Evolutionary conservation across 2,329 filamentous ascomycete genomes (phyloP).

Genomic region (Trichoderma gracile): DNA sequence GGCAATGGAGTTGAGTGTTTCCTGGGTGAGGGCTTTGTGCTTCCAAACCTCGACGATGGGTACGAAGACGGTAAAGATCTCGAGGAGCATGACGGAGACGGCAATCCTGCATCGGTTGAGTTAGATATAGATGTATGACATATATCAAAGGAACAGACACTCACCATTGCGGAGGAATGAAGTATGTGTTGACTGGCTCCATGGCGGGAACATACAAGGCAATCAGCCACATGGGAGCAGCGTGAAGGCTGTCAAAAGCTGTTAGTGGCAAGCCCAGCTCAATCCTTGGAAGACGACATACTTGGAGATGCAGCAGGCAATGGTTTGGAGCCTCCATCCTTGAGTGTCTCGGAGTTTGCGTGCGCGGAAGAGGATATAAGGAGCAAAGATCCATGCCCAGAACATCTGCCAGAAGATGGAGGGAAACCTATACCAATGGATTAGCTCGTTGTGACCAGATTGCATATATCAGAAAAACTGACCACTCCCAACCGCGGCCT

Average conservation of each 20-base stretch:
- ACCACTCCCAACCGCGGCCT: slow-evolving; percentile 65
- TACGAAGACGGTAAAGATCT: slow-evolving; percentile 64
- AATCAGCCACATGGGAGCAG: slow-evolving; percentile 67
- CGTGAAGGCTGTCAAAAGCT: slow-evolving; percentile 52
- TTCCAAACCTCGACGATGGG: slow-evolving; percentile 59
- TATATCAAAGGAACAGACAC: slow-evolving; percentile 29
- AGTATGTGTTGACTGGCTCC: slow-evolving; percentile 54
- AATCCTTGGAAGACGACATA: slow-evolving; percentile 33
- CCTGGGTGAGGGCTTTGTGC: slow-evolving; percentile 47
- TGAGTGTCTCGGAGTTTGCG: slow-evolving; percentile 64
- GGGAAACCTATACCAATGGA: slow-evolving; percentile 45
- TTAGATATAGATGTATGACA: background rate
- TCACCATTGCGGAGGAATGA: slow-evolving; percentile 63
- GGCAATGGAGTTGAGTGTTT: slow-evolving; percentile 52
- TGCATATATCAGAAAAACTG: background rate
- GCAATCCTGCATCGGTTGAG: slow-evolving; percentile 46
- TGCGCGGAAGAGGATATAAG: slow-evolving; percentile 62
- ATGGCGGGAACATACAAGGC: slow-evolving; percentile 57
- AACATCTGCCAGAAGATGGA: slow-evolving; percentile 65
- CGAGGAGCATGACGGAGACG: slow-evolving; percentile 62
- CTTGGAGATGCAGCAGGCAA: slow-evolving; percentile 51
- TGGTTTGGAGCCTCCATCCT: slow-evolving; percentile 66
- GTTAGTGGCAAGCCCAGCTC: slow-evolving; percentile 1
- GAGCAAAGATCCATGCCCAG: slow-evolving; percentile 64
- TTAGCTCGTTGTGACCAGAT: background rate